Percentiles rank a stretch among this genome's conserved stretches.
Evolutionary conservation across 331 rosid genomes (phyloP).

Genomic region (Acacia concinna): DNA sequence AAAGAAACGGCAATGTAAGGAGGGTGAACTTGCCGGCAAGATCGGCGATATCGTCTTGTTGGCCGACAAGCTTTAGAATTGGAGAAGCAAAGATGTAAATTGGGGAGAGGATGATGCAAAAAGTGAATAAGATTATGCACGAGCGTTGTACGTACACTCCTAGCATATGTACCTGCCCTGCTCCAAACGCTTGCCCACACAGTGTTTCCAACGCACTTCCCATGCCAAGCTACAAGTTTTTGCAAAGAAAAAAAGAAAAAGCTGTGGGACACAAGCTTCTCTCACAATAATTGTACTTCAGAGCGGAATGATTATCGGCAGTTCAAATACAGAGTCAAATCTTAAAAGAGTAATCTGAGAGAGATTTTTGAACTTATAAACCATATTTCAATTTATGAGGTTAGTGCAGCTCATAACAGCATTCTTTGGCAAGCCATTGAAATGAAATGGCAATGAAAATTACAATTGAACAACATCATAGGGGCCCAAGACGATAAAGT

Average conservation of each 20-base stretch:
- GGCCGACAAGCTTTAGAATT: conserved; percentile 66
- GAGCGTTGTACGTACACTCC: conserved; percentile 92
- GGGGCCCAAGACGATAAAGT: background rate
- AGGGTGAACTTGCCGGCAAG: conserved; percentile 58
- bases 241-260: background rate
- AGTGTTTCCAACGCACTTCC: conserved; percentile 68
- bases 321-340: no score
- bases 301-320: no score
- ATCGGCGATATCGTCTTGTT: conserved; percentile 62
- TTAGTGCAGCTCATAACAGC: background rate
- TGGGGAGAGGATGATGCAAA: conserved; percentile 54
- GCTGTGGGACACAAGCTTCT: background rate
- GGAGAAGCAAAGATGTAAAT: conserved; percentile 68
- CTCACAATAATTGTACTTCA: no score
- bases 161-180: conserved; percentile 51
- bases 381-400: background rate
- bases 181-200: conserved; percentile 69
- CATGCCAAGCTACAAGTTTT: conserved; percentile 53
- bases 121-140: conserved; percentile 55
- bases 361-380: no score
- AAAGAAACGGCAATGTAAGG: conserved; percentile 61
- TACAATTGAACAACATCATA: background rate
- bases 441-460: background rate
- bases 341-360: no score
- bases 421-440: background rate